Base-by-base conservation (phyloP, 2,329 filamentous ascomycete genomes). In the Fusarium zealandicum region DNA sequence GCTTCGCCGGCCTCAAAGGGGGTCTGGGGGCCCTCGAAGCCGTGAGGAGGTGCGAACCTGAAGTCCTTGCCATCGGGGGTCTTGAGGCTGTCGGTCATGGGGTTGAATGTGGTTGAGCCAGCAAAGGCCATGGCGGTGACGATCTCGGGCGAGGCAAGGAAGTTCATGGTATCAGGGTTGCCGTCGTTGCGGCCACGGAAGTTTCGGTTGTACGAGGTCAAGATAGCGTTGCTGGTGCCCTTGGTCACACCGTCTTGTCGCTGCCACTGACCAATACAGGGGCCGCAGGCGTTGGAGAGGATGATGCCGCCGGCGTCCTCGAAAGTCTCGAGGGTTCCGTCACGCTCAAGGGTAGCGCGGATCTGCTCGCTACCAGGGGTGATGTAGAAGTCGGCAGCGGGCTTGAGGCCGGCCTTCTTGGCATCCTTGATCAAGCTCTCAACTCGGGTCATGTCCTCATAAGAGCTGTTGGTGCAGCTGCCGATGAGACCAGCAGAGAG, bases 301-400 rank as follows among this genome's bases (percentile, higher is more conserved):
- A 98, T 90, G 72, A 96, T 87, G 71, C 93, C 95, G 54, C 95
- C 95, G 65, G 96, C 96, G 72, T 97, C 91, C 79, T 98, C 93
- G 59, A 99, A 92, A 42, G 93, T 98, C 81, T 93, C 79, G 47
- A 98, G 86, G 77, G 96, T 92, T 56, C 92, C 92, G 68, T 97
- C 92, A 70, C 91, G 88, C 68, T 86, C 90, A 69, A 96, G 96
- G 51, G 93, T 97, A 50, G 93, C 92, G 64, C 95, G 88, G 68
- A 98, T 96, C 79, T 98, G 95, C 81, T 99, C 95, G 42, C 92
- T 96, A 70, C 95, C 95, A 54, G 95, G 95, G 47, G 93, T 98
- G 68, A 99, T 91, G 63, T 91, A 93, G 83, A 98, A 98, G 63
- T 92, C 80, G 64, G 92, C 78, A 84, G 96, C 96, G 69, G 95